These are phyloP conservation scores for Penicillium sp. DNA, from an alignment of 2,329 filamentous ascomycete genomes.

Conservation along the genomic window DNA sequence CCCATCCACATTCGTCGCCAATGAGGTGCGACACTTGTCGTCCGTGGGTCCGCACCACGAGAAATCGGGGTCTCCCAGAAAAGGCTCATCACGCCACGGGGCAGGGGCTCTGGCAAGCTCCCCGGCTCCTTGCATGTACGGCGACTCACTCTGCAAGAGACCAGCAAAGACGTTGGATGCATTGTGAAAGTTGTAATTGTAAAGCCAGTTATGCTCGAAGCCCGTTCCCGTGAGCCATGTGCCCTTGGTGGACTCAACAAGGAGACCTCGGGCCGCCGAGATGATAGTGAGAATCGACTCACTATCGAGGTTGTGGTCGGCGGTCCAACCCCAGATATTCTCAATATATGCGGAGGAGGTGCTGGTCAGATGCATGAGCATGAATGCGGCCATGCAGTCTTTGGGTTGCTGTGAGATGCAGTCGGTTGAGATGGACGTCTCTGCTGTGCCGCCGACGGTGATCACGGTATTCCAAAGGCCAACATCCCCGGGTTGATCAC, in stretches of 20 bases:
- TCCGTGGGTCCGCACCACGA: constrained; percentile 25
- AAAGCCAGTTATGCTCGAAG: constrained; percentile 44
- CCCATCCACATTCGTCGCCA: constrained; percentile 28
- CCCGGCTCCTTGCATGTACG: constrained; percentile 32
- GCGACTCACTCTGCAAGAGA: constrained; percentile 30
- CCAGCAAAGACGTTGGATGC: constrained; percentile 40
- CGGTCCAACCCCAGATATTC: constrained; percentile 49
- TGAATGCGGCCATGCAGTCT: constrained; percentile 46
- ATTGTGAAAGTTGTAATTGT: constrained; percentile 44
- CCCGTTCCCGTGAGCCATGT: constrained; percentile 45
- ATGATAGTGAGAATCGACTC: constrained; percentile 25
- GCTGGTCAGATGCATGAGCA: constrained; percentile 48
- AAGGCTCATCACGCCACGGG: constrained; percentile 22
- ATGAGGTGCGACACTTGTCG: constrained; percentile 25
- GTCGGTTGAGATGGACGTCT: constrained; percentile 33
- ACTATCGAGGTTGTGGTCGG: constrained; percentile 47
- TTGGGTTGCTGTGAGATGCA: constrained; percentile 34
- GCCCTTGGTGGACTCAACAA: constrained; percentile 37
- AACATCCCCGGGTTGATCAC: constrained; percentile 43
- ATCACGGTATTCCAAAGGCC: constrained; percentile 47
- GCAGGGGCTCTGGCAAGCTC: constrained; percentile 23
- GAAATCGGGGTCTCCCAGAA: constrained; percentile 28
- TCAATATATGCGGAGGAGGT: constrained; percentile 49
- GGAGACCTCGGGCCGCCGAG: constrained; percentile 37
- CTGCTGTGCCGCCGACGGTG: constrained; percentile 44